phyloP scores from a whole-genome alignment of 176 grass and related monocot species.

The Paspalum vaginatum region DNA sequence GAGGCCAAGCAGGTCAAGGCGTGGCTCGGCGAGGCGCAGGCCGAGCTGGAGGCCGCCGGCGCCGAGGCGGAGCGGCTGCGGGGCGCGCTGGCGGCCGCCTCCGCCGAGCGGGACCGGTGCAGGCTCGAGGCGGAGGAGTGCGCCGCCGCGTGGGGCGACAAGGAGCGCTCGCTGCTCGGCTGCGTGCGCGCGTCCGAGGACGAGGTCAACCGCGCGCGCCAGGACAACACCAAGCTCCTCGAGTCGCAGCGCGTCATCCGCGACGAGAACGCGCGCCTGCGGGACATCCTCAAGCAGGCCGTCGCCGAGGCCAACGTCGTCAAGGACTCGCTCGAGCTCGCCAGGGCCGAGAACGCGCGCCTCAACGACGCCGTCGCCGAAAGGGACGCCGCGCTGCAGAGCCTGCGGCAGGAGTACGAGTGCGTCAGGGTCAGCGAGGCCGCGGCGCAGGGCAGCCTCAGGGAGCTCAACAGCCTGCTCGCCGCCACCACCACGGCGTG shows the following conservation, averaged over 20 bases:
- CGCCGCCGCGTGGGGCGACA: constrained; percentile 61
- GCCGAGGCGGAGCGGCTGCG: constrained; percentile 46
- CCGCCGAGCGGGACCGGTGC: constrained; percentile 50
- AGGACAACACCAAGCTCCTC: constrained; percentile 73
- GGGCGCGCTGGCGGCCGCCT: constrained; percentile 18
- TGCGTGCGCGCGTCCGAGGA: constrained; percentile 86
- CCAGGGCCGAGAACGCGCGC: constrained; percentile 65
- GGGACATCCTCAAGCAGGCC: constrained; percentile 94
- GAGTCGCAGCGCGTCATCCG: constrained; percentile 84
- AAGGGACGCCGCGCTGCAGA: constrained; percentile 67
- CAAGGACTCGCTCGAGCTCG: constrained; percentile 69
- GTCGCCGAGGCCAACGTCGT: constrained; percentile 66
- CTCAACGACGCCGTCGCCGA: constrained; percentile 58
- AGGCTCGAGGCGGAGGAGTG: constrained; percentile 71
- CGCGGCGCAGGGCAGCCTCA: constrained; percentile 81
- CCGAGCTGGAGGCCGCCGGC: constrained; percentile 55
- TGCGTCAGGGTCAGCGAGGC: constrained; percentile 93
- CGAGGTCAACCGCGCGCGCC: constrained; percentile 60
- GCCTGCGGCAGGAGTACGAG: constrained; percentile 79
- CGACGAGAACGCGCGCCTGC: constrained; percentile 83
- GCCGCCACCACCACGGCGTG: constrained; percentile 50
- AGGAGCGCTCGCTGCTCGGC: constrained; percentile 72
- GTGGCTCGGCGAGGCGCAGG: constrained; percentile 58
- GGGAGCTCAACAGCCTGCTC: constrained; percentile 83
- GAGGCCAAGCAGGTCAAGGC: constrained; percentile 73